Conservation (phyloP, 1,139 yeast species). For the Diutina pseudorugosa region DNA sequence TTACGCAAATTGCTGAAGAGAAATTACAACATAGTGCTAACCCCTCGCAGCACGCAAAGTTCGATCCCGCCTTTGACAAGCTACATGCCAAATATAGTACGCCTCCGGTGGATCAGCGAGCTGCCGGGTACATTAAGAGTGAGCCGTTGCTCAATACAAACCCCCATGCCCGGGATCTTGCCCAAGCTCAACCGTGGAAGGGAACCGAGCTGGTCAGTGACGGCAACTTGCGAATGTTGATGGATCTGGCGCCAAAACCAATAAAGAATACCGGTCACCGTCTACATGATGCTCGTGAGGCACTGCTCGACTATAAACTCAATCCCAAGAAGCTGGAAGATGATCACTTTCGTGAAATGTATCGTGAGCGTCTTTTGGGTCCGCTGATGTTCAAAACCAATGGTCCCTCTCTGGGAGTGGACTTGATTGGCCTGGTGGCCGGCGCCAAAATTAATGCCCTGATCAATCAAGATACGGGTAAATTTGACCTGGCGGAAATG, state of each 20-base stretch:
- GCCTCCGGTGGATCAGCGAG: slow-evolving; percentile 3
- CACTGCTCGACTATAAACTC: slow-evolving; percentile 50
- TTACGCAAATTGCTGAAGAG: slow-evolving; percentile 19
- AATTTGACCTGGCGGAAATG: slow-evolving; percentile 41
- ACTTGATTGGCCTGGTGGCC: slow-evolving; percentile 49
- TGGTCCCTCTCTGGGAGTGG: slow-evolving; percentile 9
- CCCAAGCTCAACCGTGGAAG: slow-evolving; percentile 48
- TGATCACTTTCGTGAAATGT: slow-evolving; percentile 48
- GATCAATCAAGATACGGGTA: slow-evolving; percentile 48
- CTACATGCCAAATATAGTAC: slow-evolving; percentile 8
- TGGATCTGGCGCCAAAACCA: slow-evolving; percentile 34
- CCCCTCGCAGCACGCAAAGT: slow-evolving; percentile 8
- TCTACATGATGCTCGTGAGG: slow-evolving; percentile 49
- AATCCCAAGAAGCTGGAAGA: slow-evolving; percentile 18
- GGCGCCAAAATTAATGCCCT: slow-evolving; percentile 67
- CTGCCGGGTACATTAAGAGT: slow-evolving; percentile 14
- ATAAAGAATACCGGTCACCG: slow-evolving; percentile 32
- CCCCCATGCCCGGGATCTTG: slow-evolving; percentile 42
- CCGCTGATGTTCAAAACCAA: slow-evolving; percentile 32
- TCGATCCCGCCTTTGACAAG: slow-evolving; percentile 12
- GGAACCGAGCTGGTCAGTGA: slow-evolving; percentile 48
- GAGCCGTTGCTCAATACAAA: slow-evolving; percentile 24
- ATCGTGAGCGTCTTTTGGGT: slow-evolving; percentile 51
- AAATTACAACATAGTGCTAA: slow-evolving; percentile 11
- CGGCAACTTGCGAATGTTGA: slow-evolving; percentile 47